Evolutionary conservation across 2,329 filamentous ascomycete genomes (phyloP).

Genomic region (Phoma herbarum): DNA sequence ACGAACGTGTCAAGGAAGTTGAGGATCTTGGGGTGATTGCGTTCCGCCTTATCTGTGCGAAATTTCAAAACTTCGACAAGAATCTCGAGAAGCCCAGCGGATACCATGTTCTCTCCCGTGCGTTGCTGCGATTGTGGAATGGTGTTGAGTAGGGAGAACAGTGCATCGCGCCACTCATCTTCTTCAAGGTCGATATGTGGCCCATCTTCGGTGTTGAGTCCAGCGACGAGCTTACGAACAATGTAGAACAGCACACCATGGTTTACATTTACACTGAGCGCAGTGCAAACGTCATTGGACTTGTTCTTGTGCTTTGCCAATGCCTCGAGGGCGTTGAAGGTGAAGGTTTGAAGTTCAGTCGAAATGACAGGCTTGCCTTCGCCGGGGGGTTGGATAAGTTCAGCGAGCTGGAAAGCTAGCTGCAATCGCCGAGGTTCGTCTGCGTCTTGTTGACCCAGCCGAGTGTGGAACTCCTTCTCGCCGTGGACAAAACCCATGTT

Average conservation of each 20-base stretch:
- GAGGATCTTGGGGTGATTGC: conserved; percentile 83
- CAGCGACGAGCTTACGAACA: conserved; percentile 86
- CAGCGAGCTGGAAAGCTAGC: conserved; percentile 88
- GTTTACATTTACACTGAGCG: conserved; percentile 94
- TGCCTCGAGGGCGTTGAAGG: conserved; percentile 83
- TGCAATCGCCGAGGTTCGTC: conserved; percentile 91
- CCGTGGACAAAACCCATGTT: conserved; percentile 90
- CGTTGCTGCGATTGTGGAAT: conserved; percentile 76
- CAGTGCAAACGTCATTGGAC: conserved; percentile 81
- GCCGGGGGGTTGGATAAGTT: conserved; percentile 84
- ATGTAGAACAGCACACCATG: conserved; percentile 95
- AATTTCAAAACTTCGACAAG: conserved; percentile 88
- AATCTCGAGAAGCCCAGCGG: conserved; percentile 87
- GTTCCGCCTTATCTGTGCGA: conserved; percentile 81
- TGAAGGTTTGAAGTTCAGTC: conserved; percentile 80
- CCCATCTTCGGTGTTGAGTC: conserved; percentile 66
- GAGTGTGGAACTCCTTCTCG: conserved; percentile 84
- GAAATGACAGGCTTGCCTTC: conserved; percentile 74
- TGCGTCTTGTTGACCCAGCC: conserved; percentile 83
- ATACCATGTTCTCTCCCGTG: conserved; percentile 83
- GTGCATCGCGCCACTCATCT: conserved; percentile 88
- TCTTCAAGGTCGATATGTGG: conserved; percentile 70
- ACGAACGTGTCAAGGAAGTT: conserved; percentile 89
- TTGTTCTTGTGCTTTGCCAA: conserved; percentile 80
- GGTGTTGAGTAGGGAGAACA: conserved; percentile 87